Percentiles rank a stretch among this genome's conserved stretches.
These are phyloP conservation scores for Phaseolus coccineus DNA, from an alignment of 331 rosid genomes.

Conservation along the genomic window DNA sequence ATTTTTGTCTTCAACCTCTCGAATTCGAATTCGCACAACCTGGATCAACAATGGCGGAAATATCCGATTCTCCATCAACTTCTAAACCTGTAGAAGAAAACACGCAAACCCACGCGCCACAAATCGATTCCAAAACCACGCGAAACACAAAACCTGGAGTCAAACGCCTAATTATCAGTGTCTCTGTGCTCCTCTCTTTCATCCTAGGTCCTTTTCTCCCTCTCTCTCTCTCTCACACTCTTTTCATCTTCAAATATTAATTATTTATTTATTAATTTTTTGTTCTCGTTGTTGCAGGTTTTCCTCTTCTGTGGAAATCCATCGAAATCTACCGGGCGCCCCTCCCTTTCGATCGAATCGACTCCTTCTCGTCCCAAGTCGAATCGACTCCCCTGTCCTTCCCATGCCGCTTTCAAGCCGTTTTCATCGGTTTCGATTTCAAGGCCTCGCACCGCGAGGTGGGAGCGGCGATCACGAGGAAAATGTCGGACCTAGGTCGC, in stretches of 20 bases:
- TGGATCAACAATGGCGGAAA: conserved; percentile 65
- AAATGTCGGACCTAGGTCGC: conserved; percentile 53
- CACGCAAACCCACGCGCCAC: background rate
- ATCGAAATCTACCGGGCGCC: conserved; percentile 93
- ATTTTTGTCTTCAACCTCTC: background rate
- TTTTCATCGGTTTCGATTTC: conserved; percentile 72
- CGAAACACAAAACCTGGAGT: conserved; percentile 80
- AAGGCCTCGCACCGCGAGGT: conserved; percentile 38
- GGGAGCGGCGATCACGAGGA: conserved; percentile 49
- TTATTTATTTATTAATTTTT: background rate
- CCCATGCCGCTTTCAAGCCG: conserved; percentile 77
- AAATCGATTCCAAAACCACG: conserved; percentile 63
- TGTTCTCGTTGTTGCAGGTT: conserved; percentile 49
- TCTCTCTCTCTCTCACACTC: background rate
- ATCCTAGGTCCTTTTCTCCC: conserved; percentile 56
- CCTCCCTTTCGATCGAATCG: conserved; percentile 77
- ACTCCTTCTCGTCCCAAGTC: conserved; percentile 66
- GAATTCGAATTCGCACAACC: background rate
- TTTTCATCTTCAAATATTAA: background rate
- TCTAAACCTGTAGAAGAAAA: conserved; percentile 34
- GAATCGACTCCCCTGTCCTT: conserved; percentile 65
- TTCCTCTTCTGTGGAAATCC: conserved; percentile 84
- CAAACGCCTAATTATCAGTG: conserved; percentile 73
- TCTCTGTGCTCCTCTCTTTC: conserved; percentile 82
- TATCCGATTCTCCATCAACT: conserved; percentile 53